Percentiles rank a stretch among this genome's conserved stretches.
phyloP scores from a whole-genome alignment of 345 rosid species.

The Brassica carinata region DNA sequence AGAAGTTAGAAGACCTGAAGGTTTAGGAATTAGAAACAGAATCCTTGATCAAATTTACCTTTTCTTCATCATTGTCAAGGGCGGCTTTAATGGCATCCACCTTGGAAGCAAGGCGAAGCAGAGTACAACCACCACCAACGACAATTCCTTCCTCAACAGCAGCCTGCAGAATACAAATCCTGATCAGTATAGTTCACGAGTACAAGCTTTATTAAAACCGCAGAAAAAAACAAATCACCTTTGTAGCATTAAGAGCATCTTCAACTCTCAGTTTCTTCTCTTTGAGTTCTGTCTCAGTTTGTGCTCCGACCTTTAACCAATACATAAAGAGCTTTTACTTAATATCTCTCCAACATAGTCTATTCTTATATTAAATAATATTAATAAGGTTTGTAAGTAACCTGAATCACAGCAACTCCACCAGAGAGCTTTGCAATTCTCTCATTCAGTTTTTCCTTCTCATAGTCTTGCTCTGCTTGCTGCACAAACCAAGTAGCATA shows the following conservation, averaged over 20 bases:
- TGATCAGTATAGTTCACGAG: slow-evolving; percentile 9
- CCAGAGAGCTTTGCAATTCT: slow-evolving; percentile 94
- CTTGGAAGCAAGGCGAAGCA: slow-evolving; percentile 67
- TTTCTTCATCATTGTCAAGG: slow-evolving; percentile 86
- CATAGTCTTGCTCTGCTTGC: slow-evolving; percentile 95
- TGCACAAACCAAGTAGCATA: slow-evolving; percentile 35
- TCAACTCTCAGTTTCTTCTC: slow-evolving; percentile 97
- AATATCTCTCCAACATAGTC: background rate
- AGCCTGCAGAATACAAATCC: slow-evolving; percentile 47
- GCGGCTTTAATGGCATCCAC: slow-evolving; percentile 73
- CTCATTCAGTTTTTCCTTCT: slow-evolving; percentile 89
- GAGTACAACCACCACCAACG: slow-evolving; percentile 89
- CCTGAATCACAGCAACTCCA: slow-evolving; percentile 90
- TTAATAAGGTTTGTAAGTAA: slow-evolving; percentile 17
- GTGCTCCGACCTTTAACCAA: slow-evolving; percentile 69
- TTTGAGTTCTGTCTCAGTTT: slow-evolving; percentile 90
- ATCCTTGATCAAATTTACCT: slow-evolving; percentile 48
- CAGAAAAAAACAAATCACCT: slow-evolving; percentile 44
- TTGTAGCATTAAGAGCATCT: slow-evolving; percentile 98
- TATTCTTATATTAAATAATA: background rate
- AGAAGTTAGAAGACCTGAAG: background rate
- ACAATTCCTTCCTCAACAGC: slow-evolving; percentile 94
- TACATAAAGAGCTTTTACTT: slow-evolving; percentile 7
- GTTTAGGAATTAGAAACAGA: background rate
- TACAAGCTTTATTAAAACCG: background rate